A percentile compares a stretch with the other conserved stretches of the same genome.
phyloP scores from a whole-genome alignment of 2,329 filamentous ascomycete genomes.

The Pseudogymnoascus sp. region DNA sequence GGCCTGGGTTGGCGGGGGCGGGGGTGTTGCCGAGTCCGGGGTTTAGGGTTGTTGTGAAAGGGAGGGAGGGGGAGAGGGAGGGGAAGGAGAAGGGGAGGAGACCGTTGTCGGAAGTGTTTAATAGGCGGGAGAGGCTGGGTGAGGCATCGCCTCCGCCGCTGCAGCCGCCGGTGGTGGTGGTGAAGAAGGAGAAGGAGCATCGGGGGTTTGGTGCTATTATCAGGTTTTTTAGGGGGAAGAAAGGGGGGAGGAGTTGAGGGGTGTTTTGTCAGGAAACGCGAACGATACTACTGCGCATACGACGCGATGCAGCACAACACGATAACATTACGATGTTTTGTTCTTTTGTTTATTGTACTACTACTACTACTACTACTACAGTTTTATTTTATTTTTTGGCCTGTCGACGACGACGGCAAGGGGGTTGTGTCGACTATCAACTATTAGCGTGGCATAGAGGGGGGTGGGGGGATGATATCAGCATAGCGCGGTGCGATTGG shows the following conservation, averaged over 20 bases:
- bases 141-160: neutral
- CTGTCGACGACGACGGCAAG: neutral
- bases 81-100: neutral
- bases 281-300: too few relatives aligned
- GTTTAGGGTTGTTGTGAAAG: neutral
- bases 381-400: neutral
- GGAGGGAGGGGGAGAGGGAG: too few relatives aligned
- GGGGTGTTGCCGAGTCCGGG: neutral
- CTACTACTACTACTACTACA: neutral
- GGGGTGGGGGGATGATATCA: too few relatives aligned
- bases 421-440: too few relatives aligned
- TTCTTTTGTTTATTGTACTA: neutral
- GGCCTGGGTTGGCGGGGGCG: too few relatives aligned
- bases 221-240: neutral
- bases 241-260: neutral
- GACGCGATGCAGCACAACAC: neutral
- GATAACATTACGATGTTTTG: neutral
- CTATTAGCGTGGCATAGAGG: too few relatives aligned
- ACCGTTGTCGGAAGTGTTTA: too few relatives aligned
- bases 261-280: too few relatives aligned
- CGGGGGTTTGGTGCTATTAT: neutral
- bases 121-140: too few relatives aligned
- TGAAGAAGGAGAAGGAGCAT: neutral
- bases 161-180: neutral
- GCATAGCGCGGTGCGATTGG: too few relatives aligned